Percentiles rank a stretch among this genome's conserved stretches.
Evolutionary conservation across 768 basidiomycete genomes (phyloP).

Genomic region (Kwoniella sp.): DNA sequence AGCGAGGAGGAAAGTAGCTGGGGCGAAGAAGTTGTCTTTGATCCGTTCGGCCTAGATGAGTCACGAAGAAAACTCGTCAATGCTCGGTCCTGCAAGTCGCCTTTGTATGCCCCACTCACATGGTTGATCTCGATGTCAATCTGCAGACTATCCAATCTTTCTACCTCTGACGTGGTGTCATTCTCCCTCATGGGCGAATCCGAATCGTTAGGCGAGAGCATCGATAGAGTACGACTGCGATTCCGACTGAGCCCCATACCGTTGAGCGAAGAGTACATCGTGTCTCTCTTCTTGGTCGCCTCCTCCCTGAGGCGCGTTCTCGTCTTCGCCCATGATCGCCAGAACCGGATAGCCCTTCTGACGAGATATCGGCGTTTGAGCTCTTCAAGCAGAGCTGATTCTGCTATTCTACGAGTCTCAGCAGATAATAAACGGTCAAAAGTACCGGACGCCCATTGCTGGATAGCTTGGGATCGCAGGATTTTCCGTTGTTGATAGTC

Average conservation of each 20-base stretch:
- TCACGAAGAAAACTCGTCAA: neutral
- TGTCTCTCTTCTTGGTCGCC: constrained; percentile 17
- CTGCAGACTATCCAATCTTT: constrained; percentile 36
- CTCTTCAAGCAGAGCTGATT: constrained; percentile 26
- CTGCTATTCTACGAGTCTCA: constrained; percentile 9
- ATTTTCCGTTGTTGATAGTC: constrained; percentile 23
- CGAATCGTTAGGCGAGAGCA: constrained; percentile 69
- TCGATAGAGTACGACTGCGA: constrained; percentile 25
- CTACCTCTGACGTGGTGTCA: constrained; percentile 2
- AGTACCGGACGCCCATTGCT: constrained; percentile 12
- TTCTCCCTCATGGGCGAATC: constrained; percentile 3
- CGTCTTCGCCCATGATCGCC: constrained; percentile 32
- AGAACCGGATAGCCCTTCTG: constrained; percentile 18
- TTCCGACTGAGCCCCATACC: constrained; percentile 37
- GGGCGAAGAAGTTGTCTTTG: constrained; percentile 42
- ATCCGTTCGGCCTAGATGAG: constrained; percentile 30
- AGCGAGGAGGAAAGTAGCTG: constrained; percentile 38
- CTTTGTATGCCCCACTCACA: no score
- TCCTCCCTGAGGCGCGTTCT: constrained; percentile 26
- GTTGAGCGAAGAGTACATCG: constrained; percentile 28
- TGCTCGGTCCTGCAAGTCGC: no score
- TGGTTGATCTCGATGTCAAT: constrained; percentile 37
- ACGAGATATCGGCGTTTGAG: constrained; percentile 15
- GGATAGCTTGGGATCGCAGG: constrained; percentile 25
- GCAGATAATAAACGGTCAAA: constrained; percentile 28